Evolutionary conservation across 1,284 basidiomycete species (phyloP).

Genomic region (Rhodotorula sp.): DNA sequence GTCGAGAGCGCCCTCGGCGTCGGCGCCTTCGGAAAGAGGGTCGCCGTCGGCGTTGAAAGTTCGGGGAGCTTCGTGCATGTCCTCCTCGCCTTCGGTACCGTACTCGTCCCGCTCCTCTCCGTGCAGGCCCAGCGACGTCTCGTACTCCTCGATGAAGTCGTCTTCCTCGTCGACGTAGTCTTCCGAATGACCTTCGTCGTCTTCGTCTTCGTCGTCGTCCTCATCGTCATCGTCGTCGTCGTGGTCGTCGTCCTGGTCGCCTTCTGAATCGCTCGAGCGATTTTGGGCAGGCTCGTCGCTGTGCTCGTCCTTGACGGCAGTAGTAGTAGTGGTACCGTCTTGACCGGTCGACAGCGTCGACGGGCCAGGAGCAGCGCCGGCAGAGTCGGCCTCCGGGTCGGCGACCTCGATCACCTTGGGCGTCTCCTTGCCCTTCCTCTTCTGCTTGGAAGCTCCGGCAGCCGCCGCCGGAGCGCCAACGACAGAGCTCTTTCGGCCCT

Average conservation of each 20-base stretch:
- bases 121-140: conserved; percentile 30
- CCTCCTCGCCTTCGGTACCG: conserved; percentile 25
- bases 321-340: conserved; percentile 16
- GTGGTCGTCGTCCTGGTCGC: conserved; percentile 48
- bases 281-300: conserved; percentile 32
- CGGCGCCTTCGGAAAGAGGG: conserved; percentile 17
- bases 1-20: background rate
- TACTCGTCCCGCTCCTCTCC: conserved; percentile 37
- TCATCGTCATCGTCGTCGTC: conserved; percentile 30
- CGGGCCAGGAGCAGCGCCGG: background rate
- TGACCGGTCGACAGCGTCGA: background rate
- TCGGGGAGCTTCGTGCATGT: conserved; percentile 24
- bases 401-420: background rate
- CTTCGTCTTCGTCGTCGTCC: conserved; percentile 20
- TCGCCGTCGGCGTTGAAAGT: conserved; percentile 37
- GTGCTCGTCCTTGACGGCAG: conserved; percentile 35
- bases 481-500: background rate
- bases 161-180: conserved; percentile 28
- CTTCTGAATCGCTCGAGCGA: conserved; percentile 54
- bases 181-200: conserved; percentile 15
- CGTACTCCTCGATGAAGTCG: conserved; percentile 38
- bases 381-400: background rate
- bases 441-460: background rate
- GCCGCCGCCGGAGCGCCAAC: background rate
- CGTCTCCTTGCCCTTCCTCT: conserved; percentile 57